Evolutionary conservation across 768 basidiomycete species (phyloP).

Genomic region (Tricholoma flavovirens): DNA sequence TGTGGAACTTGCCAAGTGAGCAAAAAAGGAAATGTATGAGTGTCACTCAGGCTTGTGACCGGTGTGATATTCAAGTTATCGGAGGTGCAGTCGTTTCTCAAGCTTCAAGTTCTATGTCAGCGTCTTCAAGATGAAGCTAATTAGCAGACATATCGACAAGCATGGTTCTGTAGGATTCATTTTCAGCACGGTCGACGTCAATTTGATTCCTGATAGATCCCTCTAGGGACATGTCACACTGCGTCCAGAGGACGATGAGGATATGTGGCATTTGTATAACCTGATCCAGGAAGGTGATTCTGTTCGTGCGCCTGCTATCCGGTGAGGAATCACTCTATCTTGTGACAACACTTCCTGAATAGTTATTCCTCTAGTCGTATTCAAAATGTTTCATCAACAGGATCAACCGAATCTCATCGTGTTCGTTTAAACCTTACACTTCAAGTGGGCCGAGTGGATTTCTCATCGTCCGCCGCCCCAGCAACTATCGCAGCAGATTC

Average conservation of each 20-base stretch:
- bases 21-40: constrained; percentile 17
- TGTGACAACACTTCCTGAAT: neutral
- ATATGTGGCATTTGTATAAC: constrained; percentile 99
- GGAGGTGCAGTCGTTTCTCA: no score
- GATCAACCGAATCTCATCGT: constrained; percentile 89
- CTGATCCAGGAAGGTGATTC: constrained; percentile 86
- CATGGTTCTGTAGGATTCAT: constrained; percentile 58
- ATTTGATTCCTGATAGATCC: constrained; percentile 27
- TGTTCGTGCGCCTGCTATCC: constrained; percentile 80
- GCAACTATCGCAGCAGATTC: constrained; percentile 42
- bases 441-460: constrained; percentile 71
- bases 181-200: constrained; percentile 4
- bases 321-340: constrained; percentile 35
- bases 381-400: constrained; percentile 85
- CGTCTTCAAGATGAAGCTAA: constrained; percentile 65
- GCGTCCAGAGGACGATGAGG: constrained; percentile 95
- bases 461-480: constrained; percentile 63
- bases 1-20: neutral
- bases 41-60: no score
- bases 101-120: constrained; percentile 5
- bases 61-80: neutral
- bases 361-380: constrained; percentile 55
- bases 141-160: constrained; percentile 81
- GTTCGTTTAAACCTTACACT: constrained; percentile 83
- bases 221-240: constrained; percentile 87